phyloP scores from a whole-genome alignment of 169 alveolate genomes.

The Besnoitia besnoiti region DNA sequence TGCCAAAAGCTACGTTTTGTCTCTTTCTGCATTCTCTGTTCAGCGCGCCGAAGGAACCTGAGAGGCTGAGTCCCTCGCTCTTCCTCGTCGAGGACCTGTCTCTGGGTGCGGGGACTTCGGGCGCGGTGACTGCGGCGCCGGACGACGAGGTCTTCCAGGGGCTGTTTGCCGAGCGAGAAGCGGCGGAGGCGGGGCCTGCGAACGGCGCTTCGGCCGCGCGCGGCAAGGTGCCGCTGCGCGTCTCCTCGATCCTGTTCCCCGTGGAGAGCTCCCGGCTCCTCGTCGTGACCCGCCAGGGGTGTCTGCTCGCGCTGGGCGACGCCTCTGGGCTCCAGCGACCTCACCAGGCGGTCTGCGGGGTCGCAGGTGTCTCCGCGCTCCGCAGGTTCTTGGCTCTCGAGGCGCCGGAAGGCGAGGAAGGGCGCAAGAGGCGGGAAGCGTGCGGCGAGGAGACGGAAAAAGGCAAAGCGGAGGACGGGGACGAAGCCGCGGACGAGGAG shows the following conservation, averaged over 20 bases:
- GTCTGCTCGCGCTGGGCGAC: conserved; percentile 57
- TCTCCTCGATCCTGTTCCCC: conserved; percentile 16
- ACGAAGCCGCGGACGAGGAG: neutral
- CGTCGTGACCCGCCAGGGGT: conserved; percentile 35
- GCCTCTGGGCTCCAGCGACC: conserved; percentile 46
- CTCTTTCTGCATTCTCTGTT: no score
- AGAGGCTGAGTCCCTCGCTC: neutral
- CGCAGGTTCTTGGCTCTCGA: neutral
- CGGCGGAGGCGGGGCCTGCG: no score
- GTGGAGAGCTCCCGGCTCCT: conserved; percentile 60
- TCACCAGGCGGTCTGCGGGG: neutral
- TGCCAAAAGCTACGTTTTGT: no score
- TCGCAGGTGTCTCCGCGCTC: neutral
- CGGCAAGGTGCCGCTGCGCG: neutral
- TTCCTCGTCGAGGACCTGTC: no score
- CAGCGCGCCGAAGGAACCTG: neutral
- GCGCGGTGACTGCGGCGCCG: neutral
- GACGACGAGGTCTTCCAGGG: neutral
- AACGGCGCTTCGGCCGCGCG: neutral
- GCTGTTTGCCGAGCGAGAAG: no score
- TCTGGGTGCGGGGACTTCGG: no score
- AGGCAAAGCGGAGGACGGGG: neutral
- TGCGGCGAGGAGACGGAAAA: neutral
- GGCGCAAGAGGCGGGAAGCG: neutral
- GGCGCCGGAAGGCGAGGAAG: neutral